Percentiles rank a stretch among this genome's conserved stretches.
These are phyloP conservation scores for Chlorella sp. DNA, from an alignment of 139 green algal genomes.

Conservation along the genomic window DNA sequence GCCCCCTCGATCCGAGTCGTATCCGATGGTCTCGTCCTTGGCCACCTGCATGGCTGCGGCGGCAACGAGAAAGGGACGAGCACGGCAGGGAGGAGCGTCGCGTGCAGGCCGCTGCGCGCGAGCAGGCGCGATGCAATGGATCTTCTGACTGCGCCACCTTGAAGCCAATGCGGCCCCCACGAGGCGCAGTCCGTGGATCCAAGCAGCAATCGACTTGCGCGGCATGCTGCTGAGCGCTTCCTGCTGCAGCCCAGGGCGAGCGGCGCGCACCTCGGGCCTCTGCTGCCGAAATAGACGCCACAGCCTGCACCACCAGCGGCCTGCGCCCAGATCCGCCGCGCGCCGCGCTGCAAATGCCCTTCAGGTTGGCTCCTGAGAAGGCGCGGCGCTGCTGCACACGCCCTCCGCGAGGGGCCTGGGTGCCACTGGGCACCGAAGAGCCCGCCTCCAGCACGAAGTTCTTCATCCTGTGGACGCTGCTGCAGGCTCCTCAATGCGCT, in stretches of 20 bases:
- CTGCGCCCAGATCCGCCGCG: background rate
- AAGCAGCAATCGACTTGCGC: too few relatives aligned
- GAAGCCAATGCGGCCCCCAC: too few relatives aligned
- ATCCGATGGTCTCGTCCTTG: slow-evolving; percentile 14
- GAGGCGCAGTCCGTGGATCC: too few relatives aligned
- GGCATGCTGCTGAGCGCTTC: too few relatives aligned
- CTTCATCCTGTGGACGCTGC: too few relatives aligned
- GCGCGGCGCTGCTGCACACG: background rate
- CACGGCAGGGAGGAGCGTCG: background rate
- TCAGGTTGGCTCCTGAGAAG: background rate
- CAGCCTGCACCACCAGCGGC: slow-evolving; percentile 8
- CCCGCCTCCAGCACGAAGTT: too few relatives aligned
- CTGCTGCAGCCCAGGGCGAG: too few relatives aligned
- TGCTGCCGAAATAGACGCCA: too few relatives aligned
- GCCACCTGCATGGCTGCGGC: slow-evolving; percentile 19
- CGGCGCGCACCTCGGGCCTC: too few relatives aligned
- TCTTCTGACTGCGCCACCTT: too few relatives aligned
- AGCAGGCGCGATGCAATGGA: slow-evolving; percentile 21
- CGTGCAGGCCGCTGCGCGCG: background rate
- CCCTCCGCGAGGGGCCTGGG: background rate
- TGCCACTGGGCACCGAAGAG: background rate
- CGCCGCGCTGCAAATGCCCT: background rate
- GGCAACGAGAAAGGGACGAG: background rate
- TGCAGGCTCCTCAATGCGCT: too few relatives aligned
- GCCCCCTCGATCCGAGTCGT: background rate